Evolutionary conservation across 192 early-diverging fungal species (phyloP).

Genomic region (Podila verticillata): DNA sequence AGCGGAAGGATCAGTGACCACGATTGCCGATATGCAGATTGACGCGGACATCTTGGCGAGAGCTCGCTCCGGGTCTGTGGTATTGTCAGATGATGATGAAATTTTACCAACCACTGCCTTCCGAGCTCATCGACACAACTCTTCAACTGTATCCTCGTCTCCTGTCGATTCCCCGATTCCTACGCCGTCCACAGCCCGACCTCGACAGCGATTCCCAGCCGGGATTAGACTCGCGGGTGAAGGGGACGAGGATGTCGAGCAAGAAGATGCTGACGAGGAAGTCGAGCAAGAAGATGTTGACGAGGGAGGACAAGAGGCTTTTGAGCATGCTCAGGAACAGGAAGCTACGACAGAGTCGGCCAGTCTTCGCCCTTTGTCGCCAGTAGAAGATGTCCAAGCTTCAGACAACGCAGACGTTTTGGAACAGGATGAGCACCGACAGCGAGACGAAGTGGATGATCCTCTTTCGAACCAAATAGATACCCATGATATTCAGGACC

Average conservation of each 20-base stretch:
- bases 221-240: constrained; percentile 18
- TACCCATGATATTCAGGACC: no score
- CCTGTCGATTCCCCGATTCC: constrained; percentile 45
- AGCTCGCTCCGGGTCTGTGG: constrained; percentile 21
- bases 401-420: background rate
- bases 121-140: background rate
- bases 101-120: background rate
- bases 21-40: constrained; percentile 37
- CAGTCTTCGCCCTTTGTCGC: background rate
- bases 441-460: no score
- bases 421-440: no score
- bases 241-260: constrained; percentile 14
- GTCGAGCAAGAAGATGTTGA: constrained; percentile 5
- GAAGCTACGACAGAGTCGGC: background rate
- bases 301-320: background rate
- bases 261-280: background rate
- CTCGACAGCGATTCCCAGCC: constrained; percentile 37
- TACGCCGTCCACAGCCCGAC: constrained; percentile 47
- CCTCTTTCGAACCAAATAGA: no score
- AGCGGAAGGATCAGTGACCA: constrained; percentile 16
- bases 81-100: constrained; percentile 23
- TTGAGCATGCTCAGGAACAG: background rate
- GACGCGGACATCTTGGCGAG: constrained; percentile 23
- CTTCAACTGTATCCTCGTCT: constrained; percentile 9
- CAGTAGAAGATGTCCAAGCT: background rate